Percentiles rank a stretch among this genome's conserved stretches.
Evolutionary conservation across 176 grass and related monocot species (phyloP).

Genomic region (Triticum aestivum): IWGSC_CS_RefSeq_v2.1 NC_057806.1:144818129-144818628

Average conservation of each 20-base stretch:
- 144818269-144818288: neutral
- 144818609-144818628: neutral
- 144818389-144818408: conserved; percentile 16
- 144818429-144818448: conserved; percentile 99
- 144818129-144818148: no score
- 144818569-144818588: neutral
- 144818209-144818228: neutral
- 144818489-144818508: conserved; percentile 99
- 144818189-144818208: neutral
- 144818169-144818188: neutral
- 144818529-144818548: conserved; percentile 24
- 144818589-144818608: neutral
- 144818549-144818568: conserved; percentile 9
- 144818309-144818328: neutral
- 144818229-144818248: neutral
- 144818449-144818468: conserved; percentile 79
- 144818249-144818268: neutral
- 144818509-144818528: conserved; percentile 94
- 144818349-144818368: neutral
- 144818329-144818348: neutral
- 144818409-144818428: conserved; percentile 17
- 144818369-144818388: neutral
- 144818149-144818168: no score
- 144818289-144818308: conserved; percentile 4
- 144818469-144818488: conserved; percentile 79